Evolutionary conservation across 2,329 filamentous ascomycete genomes (phyloP), one percentile per base, ranked within the genome.

Genomic region (Pyrenophora graminea): DNA sequence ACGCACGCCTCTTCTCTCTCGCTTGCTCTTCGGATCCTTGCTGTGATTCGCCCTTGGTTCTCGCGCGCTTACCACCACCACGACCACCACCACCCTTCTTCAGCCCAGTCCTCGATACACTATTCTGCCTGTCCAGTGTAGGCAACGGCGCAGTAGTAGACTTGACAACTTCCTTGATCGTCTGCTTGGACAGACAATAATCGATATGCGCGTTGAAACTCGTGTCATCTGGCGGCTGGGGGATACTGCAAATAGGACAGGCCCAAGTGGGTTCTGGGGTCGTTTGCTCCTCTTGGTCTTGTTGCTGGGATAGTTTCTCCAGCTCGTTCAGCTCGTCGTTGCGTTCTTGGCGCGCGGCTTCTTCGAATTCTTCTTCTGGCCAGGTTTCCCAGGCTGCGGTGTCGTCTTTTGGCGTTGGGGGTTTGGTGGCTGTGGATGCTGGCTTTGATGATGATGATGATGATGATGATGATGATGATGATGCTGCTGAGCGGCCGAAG

Each of bases 121-220:
- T 56, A 4, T 47, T 15, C 15, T 58, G 56, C 34, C 53, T 62
- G 10, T 58, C 51, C 0, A 50, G 33, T n/a, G 27, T 21, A 39
- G 30, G 21, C 13, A n/a, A 27, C 0, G 48, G 46, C 19, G 38
- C 23, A 21, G 62, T 55, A 4, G 68, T 71, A 2, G 61, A 80
- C 50, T 90, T 86, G 1, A 94, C 86, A 0, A 85, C 88, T 64
- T 97, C 90, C 39, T 87, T 87, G 63, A 99, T 97, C 0, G 91
- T 90, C 66, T 89, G 85, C 48, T 87, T 82, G 0, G 92, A 97
- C 1, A 99, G 81, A 70, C 94, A 99, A 7, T 89, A 82, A 70
- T 99, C 94, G 44, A 99, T 91, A 67, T 99, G 94, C 49, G 88
- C 84, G 61, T 99, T 99, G 74, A 97, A 96, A 0, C 76, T 77